Conservation (phyloP, 1,284 basidiomycete genomes). For the Paramarasmius palmivorus region DNA sequence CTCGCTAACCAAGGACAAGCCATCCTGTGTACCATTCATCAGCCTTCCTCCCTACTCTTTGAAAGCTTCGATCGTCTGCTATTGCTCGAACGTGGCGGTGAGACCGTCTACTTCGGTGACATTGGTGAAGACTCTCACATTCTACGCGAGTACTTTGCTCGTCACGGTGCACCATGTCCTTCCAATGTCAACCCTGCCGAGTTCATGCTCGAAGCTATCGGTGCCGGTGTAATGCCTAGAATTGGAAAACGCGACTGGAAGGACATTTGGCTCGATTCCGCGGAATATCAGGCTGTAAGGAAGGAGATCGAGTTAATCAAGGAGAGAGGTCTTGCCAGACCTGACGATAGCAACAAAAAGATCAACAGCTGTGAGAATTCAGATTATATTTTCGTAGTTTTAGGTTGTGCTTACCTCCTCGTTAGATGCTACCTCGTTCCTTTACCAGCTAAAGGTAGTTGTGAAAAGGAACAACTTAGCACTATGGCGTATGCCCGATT, state of each 20-base stretch:
- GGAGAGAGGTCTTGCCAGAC: constrained; percentile 37
- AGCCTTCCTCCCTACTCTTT: constrained; percentile 66
- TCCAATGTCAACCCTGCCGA: constrained; percentile 62
- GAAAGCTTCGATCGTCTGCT: constrained; percentile 78
- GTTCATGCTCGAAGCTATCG: constrained; percentile 71
- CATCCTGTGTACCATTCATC: constrained; percentile 76
- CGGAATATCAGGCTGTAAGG: constrained; percentile 39
- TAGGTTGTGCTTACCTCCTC: neutral
- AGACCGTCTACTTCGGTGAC: constrained; percentile 81
- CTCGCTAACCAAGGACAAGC: constrained; percentile 87
- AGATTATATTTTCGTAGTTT: neutral
- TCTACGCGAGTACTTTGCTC: constrained; percentile 73
- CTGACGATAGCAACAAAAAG: constrained; percentile 37
- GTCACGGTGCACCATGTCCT: constrained; percentile 64
- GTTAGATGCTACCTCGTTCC: constrained; percentile 75
- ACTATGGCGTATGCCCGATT: constrained; percentile 84
- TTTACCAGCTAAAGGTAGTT: constrained; percentile 79
- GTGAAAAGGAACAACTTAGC: constrained; percentile 73
- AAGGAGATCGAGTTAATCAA: constrained; percentile 49
- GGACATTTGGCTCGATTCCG: constrained; percentile 68
- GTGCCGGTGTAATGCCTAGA: constrained; percentile 67
- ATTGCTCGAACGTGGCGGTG: constrained; percentile 66
- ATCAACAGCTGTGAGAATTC: constrained; percentile 47
- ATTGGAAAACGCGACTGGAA: constrained; percentile 78
- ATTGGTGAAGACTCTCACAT: constrained; percentile 66